A percentile compares a stretch with the other conserved stretches of the same genome.
These are phyloP conservation scores for Penicillium canariense DNA, from an alignment of 495 filamentous ascomycete species.

Conservation along the genomic window DNA sequence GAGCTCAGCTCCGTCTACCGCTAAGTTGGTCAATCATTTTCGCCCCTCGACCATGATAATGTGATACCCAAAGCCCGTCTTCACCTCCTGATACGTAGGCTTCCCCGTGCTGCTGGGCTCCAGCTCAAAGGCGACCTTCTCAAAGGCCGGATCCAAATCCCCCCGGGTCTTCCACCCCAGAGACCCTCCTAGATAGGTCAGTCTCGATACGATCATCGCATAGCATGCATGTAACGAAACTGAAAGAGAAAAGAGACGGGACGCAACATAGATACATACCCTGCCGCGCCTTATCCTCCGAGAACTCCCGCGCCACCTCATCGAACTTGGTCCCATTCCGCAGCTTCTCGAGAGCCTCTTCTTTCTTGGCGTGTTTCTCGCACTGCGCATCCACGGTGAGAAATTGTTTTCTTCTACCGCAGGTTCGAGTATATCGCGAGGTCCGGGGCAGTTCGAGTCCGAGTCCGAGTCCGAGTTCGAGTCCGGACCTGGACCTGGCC, in stretches of 20 bases:
- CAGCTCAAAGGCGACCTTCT: conserved; percentile 76
- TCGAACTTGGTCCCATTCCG: conserved; percentile 79
- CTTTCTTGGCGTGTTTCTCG: conserved; percentile 83
- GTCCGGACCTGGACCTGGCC: too few relatives aligned
- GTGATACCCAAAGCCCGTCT: conserved; percentile 88
- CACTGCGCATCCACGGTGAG: conserved; percentile 50
- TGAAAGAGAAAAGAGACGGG: too few relatives aligned
- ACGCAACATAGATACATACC: conserved; percentile 61
- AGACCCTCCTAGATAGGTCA: conserved; percentile 57
- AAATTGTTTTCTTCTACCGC: background rate
- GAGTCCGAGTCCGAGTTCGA: too few relatives aligned
- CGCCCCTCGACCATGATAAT: conserved; percentile 84
- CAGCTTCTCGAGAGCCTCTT: conserved; percentile 80
- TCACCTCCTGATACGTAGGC: conserved; percentile 75
- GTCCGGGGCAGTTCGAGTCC: too few relatives aligned
- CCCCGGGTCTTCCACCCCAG: conserved; percentile 84
- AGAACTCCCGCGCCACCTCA: conserved; percentile 81
- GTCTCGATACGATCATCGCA: background rate
- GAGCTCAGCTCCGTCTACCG: too few relatives aligned
- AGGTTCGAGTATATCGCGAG: too few relatives aligned
- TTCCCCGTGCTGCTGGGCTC: conserved; percentile 71
- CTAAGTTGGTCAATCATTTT: conserved; percentile 39
- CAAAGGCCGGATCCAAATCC: conserved; percentile 69
- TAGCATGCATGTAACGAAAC: too few relatives aligned
- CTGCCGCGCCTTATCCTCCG: conserved; percentile 83